Evolutionary conservation across 257 asterid species (phyloP).

Genomic region (Nicotiana undulata): DNA sequence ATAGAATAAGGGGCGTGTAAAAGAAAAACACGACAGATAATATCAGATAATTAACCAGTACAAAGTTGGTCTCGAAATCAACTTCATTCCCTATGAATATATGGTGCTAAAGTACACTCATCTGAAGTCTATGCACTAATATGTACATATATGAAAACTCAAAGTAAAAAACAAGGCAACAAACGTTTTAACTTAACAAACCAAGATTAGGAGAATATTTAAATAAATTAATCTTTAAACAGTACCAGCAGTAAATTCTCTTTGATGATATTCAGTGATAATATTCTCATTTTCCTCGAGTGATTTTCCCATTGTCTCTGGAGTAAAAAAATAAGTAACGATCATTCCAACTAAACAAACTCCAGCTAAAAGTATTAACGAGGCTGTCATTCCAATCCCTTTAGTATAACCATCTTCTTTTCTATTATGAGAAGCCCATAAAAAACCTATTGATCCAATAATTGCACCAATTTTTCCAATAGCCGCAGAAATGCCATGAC

Average conservation of each 20-base stretch:
- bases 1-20: too few relatives aligned
- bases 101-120: not conserved
- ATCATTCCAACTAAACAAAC: slow-evolving; percentile 30
- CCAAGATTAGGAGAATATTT: not conserved
- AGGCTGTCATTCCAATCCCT: slow-evolving; percentile 33
- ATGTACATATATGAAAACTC: not conserved
- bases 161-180: not conserved
- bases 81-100: not conserved
- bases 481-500: slow-evolving; percentile 49
- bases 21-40: too few relatives aligned
- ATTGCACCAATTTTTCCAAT: slow-evolving; percentile 42
- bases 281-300: slow-evolving; percentile 46
- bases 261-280: not conserved
- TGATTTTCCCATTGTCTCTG: slow-evolving; percentile 47
- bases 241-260: not conserved
- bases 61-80: not conserved
- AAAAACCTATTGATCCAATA: slow-evolving; percentile 35
- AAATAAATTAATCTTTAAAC: not conserved
- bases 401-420: slow-evolving; percentile 1
- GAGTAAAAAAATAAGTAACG: slow-evolving; percentile 29
- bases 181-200: not conserved
- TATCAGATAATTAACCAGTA: too few relatives aligned
- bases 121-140: not conserved
- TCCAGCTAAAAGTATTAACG: slow-evolving; percentile 34
- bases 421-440: slow-evolving; percentile 29